Conservation (phyloP, 164 flowering plant species). For the Saururus chinensis region DNA sequence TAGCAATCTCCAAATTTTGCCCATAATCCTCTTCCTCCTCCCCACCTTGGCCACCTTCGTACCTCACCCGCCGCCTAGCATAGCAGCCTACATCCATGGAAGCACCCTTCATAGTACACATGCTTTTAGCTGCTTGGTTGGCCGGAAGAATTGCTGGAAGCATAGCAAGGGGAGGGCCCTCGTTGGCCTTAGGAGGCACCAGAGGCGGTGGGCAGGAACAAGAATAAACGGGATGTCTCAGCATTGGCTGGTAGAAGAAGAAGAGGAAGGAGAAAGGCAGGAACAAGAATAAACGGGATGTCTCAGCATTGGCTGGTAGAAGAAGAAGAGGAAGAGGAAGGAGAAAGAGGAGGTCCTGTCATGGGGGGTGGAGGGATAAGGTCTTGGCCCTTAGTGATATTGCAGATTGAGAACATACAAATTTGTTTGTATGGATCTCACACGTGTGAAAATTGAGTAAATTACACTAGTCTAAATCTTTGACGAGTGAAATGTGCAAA, state of each 20-base stretch:
- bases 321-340: no score
- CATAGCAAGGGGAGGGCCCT: not conserved
- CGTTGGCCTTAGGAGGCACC: not conserved
- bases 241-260: not conserved
- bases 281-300: not conserved
- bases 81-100: not conserved
- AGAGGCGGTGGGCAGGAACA: not conserved
- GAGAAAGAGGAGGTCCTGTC: no score
- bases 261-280: no score
- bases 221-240: not conserved
- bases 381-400: no score
- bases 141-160: not conserved
- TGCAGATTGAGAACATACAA: no score
- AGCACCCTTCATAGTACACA: not conserved
- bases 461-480: no score
- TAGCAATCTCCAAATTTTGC: constrained; percentile 45
- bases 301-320: not conserved
- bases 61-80: constrained; percentile 38
- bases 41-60: not conserved
- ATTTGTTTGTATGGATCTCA: no score
- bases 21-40: constrained; percentile 34
- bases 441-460: no score
- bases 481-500: no score
- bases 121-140: not conserved
- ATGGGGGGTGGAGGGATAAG: no score